A percentile compares a stretch with the other conserved stretches of the same genome.
Evolutionary conservation across 1,139 yeast species (phyloP).

Genomic region (Ogataea hybrid): DNA sequence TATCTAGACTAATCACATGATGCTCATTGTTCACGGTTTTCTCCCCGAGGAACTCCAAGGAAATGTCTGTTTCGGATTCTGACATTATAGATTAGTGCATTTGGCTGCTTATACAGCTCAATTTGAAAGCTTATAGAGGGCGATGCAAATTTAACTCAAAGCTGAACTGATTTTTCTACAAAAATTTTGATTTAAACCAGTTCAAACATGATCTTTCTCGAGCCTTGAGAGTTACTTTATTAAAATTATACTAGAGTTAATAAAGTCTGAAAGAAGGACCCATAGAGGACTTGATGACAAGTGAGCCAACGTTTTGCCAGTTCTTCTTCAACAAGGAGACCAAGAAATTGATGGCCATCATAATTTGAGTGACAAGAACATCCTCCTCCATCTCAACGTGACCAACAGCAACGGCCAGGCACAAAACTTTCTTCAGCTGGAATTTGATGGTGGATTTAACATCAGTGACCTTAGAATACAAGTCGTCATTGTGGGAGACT

Average conservation of each 20-base stretch:
- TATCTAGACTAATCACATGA: slow-evolving; percentile 5
- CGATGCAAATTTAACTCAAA: not conserved
- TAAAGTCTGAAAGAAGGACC: too few relatives aligned
- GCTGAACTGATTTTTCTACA: too few relatives aligned
- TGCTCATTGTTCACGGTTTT: not conserved
- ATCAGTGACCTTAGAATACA: slow-evolving; percentile 92
- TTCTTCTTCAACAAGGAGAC: too few relatives aligned
- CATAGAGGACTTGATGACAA: too few relatives aligned
- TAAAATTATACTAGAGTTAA: too few relatives aligned
- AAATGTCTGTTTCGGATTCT: slow-evolving; percentile 11
- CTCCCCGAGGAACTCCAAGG: slow-evolving; percentile 12
- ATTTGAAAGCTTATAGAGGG: not conserved
- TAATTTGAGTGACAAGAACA: slow-evolving; percentile 93
- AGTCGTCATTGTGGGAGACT: slow-evolving; percentile 98
- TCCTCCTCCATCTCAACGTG: slow-evolving; percentile 99
- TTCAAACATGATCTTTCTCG: too few relatives aligned
- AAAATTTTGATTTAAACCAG: too few relatives aligned
- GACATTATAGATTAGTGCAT: not conserved
- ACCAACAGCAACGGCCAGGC: slow-evolving; percentile 96
- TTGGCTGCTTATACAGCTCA: too few relatives aligned
- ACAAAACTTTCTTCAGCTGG: slow-evolving; percentile 98
- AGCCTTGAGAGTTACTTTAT: too few relatives aligned
- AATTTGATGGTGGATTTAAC: slow-evolving; percentile 99
- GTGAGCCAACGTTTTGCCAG: too few relatives aligned
- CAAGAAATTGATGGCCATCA: slow-evolving; percentile 99